Evolutionary conservation across 345 rosid species (phyloP).

Genomic region (Populus tremula): DNA sequence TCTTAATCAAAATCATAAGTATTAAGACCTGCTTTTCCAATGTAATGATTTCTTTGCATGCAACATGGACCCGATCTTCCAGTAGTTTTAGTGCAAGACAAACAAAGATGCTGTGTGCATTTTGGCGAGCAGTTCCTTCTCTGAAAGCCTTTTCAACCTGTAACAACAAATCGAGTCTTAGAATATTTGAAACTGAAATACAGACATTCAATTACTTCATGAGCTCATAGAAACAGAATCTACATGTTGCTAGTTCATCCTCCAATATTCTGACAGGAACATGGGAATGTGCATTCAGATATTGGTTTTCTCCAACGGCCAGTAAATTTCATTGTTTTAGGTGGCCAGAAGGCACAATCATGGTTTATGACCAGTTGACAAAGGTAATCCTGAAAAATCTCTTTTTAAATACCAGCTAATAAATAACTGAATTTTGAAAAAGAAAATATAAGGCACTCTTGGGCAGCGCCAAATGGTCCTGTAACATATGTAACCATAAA

Average conservation of each 20-base stretch:
- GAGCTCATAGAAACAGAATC: neutral
- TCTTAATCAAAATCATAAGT: constrained; percentile 12
- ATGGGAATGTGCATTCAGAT: neutral
- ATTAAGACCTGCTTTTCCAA: constrained; percentile 82
- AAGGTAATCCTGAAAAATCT: neutral
- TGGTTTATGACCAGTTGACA: neutral
- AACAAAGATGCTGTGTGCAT: constrained; percentile 95
- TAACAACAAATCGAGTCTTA: constrained; percentile 16
- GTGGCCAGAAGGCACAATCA: neutral
- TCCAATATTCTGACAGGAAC: neutral
- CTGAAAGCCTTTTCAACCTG: constrained; percentile 98
- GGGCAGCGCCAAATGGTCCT: neutral
- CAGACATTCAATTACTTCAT: neutral
- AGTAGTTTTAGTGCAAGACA: constrained; percentile 76
- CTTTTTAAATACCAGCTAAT: neutral
- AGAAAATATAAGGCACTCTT: neutral
- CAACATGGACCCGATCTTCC: constrained; percentile 90
- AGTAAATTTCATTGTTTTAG: neutral
- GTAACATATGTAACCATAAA: neutral
- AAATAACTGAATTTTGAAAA: neutral
- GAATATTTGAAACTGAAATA: neutral
- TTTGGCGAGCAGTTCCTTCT: constrained; percentile 96
- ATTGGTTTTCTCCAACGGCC: neutral
- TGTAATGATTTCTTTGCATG: constrained; percentile 92
- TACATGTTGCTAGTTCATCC: constrained; percentile 4